Evolutionary conservation across 129 eudicot genomes (phyloP).

Genomic region (Oenanthe sinensis): DNA sequence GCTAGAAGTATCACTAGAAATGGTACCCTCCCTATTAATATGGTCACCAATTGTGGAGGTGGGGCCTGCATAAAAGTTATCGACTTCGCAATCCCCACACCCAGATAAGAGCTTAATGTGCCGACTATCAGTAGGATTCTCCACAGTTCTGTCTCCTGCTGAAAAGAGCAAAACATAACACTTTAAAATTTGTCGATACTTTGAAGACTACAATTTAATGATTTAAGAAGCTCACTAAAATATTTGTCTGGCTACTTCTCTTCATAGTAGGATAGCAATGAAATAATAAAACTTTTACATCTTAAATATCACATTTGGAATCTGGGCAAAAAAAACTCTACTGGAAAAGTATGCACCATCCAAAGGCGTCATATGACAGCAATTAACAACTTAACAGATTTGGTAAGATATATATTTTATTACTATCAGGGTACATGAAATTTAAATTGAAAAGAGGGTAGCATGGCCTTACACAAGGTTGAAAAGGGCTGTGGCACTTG

Average conservation of each 20-base stretch:
- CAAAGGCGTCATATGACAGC: slow-evolving; percentile 9
- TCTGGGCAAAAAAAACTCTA: background rate
- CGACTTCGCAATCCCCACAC: slow-evolving; percentile 8
- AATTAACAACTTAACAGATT: slow-evolving; percentile 10
- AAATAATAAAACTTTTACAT: background rate
- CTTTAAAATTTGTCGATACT: background rate
- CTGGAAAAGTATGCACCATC: background rate
- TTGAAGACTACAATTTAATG: background rate
- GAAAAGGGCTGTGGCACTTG: slow-evolving; percentile 25
- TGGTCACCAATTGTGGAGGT: slow-evolving; percentile 10
- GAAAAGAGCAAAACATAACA: slow-evolving; percentile 17
- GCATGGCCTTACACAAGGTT: slow-evolving; percentile 25
- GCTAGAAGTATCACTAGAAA: slow-evolving; percentile 7
- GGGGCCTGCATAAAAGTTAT: slow-evolving; percentile 14
- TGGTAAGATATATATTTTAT: background rate
- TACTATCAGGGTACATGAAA: background rate
- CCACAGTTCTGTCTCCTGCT: slow-evolving; percentile 27
- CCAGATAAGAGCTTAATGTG: slow-evolving; percentile 17
- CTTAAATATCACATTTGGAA: background rate
- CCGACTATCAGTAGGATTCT: slow-evolving; percentile 16
- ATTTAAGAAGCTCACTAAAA: background rate
- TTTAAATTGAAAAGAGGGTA: background rate
- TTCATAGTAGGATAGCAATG: background rate
- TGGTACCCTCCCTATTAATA: slow-evolving; percentile 14
- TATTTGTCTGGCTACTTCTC: background rate